A percentile compares a stretch with the other conserved stretches of the same genome.
Evolutionary conservation across 352 stramenopile species (phyloP).

Genomic region (Pythium plurisporium): DNA sequence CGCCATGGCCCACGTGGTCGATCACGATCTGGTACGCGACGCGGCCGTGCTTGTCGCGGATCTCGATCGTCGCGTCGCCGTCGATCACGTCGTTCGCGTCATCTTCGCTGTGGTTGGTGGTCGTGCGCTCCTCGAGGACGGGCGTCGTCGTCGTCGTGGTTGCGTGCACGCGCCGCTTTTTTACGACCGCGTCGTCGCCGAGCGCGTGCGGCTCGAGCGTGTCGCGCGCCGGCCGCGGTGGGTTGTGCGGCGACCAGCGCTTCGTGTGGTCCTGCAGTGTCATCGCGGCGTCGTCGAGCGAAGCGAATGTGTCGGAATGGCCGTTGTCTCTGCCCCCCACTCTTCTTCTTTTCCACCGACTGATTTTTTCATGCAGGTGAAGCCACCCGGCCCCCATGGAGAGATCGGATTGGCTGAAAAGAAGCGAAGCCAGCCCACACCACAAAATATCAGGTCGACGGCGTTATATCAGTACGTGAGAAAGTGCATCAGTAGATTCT

Average conservation of each 20-base stretch:
- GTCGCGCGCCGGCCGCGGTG: background rate
- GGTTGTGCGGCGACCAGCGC: background rate
- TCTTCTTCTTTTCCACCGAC: background rate
- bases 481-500: background rate
- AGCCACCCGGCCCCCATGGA: no score
- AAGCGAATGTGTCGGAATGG: no score
- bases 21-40: conserved; percentile 15
- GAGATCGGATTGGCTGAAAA: conserved; percentile 12
- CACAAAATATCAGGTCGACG: no score
- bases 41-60: background rate
- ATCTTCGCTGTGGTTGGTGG: background rate
- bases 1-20: conserved; percentile 18
- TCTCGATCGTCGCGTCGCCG: background rate
- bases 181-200: no score
- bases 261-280: no score
- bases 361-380: background rate
- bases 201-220: background rate
- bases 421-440: no score
- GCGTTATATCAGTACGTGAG: background rate
- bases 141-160: no score
- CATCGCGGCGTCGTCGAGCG: no score
- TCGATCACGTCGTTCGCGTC: background rate
- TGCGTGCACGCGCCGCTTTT: background rate
- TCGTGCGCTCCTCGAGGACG: no score
- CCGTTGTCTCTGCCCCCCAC: background rate